Percentiles rank a stretch among this genome's conserved stretches.
Evolutionary conservation across 2,329 filamentous ascomycete species (phyloP).

Genomic region (Beauveria varroae): DNA sequence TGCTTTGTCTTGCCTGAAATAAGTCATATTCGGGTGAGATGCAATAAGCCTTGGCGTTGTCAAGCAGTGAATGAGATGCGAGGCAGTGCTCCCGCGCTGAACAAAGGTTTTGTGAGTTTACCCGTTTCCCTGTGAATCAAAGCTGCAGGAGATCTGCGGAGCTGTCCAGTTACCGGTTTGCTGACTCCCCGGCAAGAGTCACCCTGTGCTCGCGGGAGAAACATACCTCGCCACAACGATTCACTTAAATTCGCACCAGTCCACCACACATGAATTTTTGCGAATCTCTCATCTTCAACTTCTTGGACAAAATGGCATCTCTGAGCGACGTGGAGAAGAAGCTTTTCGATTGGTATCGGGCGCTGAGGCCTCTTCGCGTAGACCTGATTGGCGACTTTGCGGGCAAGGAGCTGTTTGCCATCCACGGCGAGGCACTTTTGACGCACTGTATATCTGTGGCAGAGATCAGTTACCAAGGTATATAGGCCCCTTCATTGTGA

Average conservation of each 20-base stretch:
- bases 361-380: constrained; percentile 29
- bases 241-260: too few relatives aligned
- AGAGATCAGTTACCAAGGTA: constrained; percentile 55
- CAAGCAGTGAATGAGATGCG: neutral
- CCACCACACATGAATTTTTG: too few relatives aligned
- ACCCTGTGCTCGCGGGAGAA: too few relatives aligned
- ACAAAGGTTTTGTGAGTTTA: too few relatives aligned
- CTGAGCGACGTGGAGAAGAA: neutral
- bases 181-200: too few relatives aligned
- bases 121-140: too few relatives aligned
- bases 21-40: neutral
- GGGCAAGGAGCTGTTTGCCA: constrained; percentile 62
- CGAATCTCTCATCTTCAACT: neutral
- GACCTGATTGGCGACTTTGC: constrained; percentile 71
- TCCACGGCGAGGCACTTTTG: constrained; percentile 68
- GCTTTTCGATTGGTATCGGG: constrained; percentile 11
- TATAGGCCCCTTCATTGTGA: neutral
- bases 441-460: constrained; percentile 54
- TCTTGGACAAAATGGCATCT: neutral
- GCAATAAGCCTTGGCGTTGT: neutral
- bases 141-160: too few relatives aligned
- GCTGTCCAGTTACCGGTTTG: too few relatives aligned
- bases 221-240: too few relatives aligned
- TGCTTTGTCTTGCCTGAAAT: neutral
- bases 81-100: neutral